Percentiles rank a stretch among this genome's conserved stretches.
Conservation (phyloP, 495 filamentous ascomycete genomes). For the Xylaria palmicola region DNA sequence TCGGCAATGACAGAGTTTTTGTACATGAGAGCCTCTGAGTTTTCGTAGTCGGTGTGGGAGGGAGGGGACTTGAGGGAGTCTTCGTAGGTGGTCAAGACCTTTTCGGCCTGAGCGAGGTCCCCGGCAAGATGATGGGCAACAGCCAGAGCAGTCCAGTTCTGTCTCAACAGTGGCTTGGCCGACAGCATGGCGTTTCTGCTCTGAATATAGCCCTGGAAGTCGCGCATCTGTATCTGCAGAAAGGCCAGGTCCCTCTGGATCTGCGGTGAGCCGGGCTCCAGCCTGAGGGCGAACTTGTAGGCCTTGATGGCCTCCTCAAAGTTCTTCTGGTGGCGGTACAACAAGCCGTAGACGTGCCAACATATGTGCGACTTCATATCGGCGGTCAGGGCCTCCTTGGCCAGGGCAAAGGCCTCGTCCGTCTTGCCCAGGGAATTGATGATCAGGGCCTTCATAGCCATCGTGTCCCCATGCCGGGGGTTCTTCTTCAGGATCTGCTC, state of each 20-base stretch:
- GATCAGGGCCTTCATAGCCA: conserved; percentile 98
- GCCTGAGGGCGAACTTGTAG: conserved; percentile 88
- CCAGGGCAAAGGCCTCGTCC: conserved; percentile 89
- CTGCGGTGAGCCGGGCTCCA: conserved; percentile 89
- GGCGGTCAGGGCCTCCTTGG: conserved; percentile 83
- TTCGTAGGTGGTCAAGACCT: conserved; percentile 86
- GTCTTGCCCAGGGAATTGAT: conserved; percentile 86
- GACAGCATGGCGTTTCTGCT: conserved; percentile 84
- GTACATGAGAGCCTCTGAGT: conserved; percentile 94
- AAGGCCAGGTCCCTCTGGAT: conserved; percentile 93
- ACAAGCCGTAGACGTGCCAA: conserved; percentile 98
- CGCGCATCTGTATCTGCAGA: conserved; percentile 94
- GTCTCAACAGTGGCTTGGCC: conserved; percentile 69
- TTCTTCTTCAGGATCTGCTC: conserved; percentile 92
- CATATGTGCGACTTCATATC: conserved; percentile 99
- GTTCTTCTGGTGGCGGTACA: conserved; percentile 91
- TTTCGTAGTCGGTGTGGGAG: conserved; percentile 75
- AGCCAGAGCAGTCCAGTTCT: conserved; percentile 95
- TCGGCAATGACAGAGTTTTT: conserved; percentile 95
- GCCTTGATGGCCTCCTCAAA: conserved; percentile 99
- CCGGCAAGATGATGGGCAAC: conserved; percentile 89
- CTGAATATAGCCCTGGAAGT: conserved; percentile 89
- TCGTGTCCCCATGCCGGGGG: conserved; percentile 95
- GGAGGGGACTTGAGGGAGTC: conserved; percentile 80
- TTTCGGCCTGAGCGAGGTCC: conserved; percentile 81